phyloP scores from a whole-genome alignment of 116 monocot genomes.

The Phalaenopsis hybrid region DNA sequence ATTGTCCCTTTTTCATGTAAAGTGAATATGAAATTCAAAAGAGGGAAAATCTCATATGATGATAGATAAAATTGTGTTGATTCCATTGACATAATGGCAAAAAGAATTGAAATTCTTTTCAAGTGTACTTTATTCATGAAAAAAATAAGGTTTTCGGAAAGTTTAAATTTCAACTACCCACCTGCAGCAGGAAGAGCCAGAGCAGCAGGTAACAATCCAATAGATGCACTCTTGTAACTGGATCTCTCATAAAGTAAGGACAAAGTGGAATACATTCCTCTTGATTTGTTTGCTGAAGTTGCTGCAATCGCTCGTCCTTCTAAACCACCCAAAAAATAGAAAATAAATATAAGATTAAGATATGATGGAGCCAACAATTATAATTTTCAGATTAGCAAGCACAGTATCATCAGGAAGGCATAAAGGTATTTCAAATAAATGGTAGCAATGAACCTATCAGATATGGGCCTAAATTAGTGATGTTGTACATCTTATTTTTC shows the following conservation, averaged over 20 bases:
- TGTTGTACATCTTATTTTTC: neutral
- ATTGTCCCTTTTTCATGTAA: neutral
- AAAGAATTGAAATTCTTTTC: neutral
- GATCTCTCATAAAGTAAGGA: neutral
- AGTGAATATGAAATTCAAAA: neutral
- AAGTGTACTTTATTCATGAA: neutral
- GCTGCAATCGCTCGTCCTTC: constrained; percentile 12
- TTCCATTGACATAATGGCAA: neutral
- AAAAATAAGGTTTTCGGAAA: neutral
- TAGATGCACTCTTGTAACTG: neutral
- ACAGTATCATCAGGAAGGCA: too few relatives aligned
- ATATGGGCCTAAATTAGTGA: neutral
- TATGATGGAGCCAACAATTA: neutral
- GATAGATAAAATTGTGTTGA: neutral
- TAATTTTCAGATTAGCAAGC: neutral
- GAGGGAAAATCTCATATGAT: neutral
- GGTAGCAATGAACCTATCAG: neutral
- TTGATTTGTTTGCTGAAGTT: constrained; percentile 1
- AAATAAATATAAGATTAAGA: neutral
- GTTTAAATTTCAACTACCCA: neutral
- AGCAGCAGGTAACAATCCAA: constrained; percentile 5
- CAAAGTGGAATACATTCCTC: constrained; percentile 8
- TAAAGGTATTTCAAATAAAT: too few relatives aligned
- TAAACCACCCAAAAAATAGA: neutral
- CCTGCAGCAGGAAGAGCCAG: constrained; percentile 10